A percentile compares a stretch with the other conserved stretches of the same genome.
phyloP scores from a whole-genome alignment of 768 basidiomycete genomes.

The Nevesoporus exiguus region DNA sequence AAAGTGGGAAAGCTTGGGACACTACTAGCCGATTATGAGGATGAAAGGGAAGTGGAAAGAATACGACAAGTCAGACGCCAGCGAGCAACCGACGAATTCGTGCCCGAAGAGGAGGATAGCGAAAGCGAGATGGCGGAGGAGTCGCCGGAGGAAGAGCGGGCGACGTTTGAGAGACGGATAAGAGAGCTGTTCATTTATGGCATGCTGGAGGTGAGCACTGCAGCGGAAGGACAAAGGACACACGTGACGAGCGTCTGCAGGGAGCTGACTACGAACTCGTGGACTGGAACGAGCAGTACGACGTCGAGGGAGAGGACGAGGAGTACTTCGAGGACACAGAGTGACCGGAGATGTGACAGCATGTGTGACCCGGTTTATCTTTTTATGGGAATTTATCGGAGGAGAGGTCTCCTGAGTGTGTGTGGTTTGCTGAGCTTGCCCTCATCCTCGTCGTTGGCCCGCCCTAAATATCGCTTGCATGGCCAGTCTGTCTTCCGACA shows the following conservation, averaged over 20 bases:
- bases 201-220: slow-evolving; percentile 56
- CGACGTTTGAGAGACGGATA: slow-evolving; percentile 56
- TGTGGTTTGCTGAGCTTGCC: slow-evolving; percentile 33
- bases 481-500: slow-evolving; percentile 39
- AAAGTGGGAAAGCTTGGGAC: slow-evolving; percentile 68
- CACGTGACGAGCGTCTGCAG: slow-evolving; percentile 35
- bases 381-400: slow-evolving; percentile 20
- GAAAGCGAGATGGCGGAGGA: slow-evolving; percentile 51
- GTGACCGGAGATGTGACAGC: slow-evolving; percentile 10
- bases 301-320: slow-evolving; percentile 57
- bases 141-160: slow-evolving; percentile 47
- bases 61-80: slow-evolving; percentile 45
- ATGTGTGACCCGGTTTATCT: background rate
- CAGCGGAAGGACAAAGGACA: background rate
- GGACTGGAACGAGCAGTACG: slow-evolving; percentile 75
- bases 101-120: slow-evolving; percentile 65
- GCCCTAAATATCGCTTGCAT: slow-evolving; percentile 38
- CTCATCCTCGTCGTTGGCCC: slow-evolving; percentile 38
- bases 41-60: slow-evolving; percentile 70
- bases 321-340: slow-evolving; percentile 70
- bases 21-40: slow-evolving; percentile 70
- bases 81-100: slow-evolving; percentile 40
- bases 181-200: slow-evolving; percentile 75
- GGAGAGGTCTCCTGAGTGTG: background rate
- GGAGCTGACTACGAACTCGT: slow-evolving; percentile 64